Conservation (phyloP, 306 rosid genomes). For the Quercus variabilis region DNA sequence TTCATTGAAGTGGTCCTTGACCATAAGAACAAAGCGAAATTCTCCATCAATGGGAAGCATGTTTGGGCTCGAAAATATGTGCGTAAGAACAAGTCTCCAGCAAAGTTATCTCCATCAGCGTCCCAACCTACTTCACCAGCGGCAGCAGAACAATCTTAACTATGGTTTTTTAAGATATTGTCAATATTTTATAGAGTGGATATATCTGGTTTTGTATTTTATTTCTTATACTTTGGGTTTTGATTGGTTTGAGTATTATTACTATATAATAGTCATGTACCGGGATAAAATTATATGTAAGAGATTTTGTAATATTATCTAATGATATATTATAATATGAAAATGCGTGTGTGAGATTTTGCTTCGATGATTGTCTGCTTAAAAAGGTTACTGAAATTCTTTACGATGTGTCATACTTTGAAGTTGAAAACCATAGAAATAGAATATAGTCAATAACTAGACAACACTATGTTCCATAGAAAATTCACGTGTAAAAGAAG, state of each 20-base stretch:
- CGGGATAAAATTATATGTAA: too few relatives aligned
- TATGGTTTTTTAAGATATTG: background rate
- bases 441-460: too few relatives aligned
- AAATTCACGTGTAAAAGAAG: too few relatives aligned
- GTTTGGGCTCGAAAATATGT: constrained; percentile 65
- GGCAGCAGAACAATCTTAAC: background rate
- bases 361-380: background rate
- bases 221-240: too few relatives aligned
- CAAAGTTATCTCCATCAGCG: background rate
- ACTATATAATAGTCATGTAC: too few relatives aligned
- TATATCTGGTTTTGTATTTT: background rate
- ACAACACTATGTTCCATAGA: too few relatives aligned
- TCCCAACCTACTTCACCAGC: background rate
- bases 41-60: constrained; percentile 63
- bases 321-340: too few relatives aligned
- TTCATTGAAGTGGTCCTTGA: constrained; percentile 31
- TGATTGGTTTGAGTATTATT: too few relatives aligned
- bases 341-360: background rate
- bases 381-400: background rate
- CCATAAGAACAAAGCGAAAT: constrained; percentile 28
- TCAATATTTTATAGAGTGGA: background rate
- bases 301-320: too few relatives aligned
- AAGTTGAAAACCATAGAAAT: too few relatives aligned
- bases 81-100: constrained; percentile 15
- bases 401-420: background rate